These are phyloP conservation scores for Cyanodermella asteris DNA, from an alignment of 2,329 filamentous ascomycete genomes.

Conservation along the genomic window DNA sequence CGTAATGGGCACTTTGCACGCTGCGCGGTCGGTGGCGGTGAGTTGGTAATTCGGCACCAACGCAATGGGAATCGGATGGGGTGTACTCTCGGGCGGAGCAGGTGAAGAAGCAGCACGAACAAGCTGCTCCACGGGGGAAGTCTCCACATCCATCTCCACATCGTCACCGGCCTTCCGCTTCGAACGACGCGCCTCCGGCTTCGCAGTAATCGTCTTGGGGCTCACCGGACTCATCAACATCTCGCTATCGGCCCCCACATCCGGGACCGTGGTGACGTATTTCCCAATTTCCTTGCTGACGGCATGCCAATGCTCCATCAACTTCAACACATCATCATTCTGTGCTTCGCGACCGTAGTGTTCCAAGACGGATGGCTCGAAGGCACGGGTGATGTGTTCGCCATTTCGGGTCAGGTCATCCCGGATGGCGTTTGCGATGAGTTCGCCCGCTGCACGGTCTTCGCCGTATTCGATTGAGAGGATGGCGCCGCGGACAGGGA, in stretches of 20 bases:
- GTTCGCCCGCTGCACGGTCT: constrained; percentile 37
- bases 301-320: no score
- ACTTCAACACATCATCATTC: no score
- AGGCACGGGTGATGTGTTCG: constrained; percentile 27
- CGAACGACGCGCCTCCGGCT: no score
- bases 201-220: constrained; percentile 10
- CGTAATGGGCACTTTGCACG: constrained; percentile 48
- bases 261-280: no score
- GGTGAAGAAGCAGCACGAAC: constrained; percentile 8
- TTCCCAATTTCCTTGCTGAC: no score
- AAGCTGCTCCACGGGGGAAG: no score
- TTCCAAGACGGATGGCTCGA: constrained; percentile 21
- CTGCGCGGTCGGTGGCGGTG: constrained; percentile 53
- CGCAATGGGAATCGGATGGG: constrained; percentile 38
- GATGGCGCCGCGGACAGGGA: constrained; percentile 45
- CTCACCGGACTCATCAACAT: no score
- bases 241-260: no score
- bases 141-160: no score
- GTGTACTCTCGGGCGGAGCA: constrained; percentile 2
- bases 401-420: constrained; percentile 28
- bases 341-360: background rate
- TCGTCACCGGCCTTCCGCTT: no score
- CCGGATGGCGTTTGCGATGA: constrained; percentile 43
- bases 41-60: constrained; percentile 64
- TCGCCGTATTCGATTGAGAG: constrained; percentile 71